phyloP scores from a whole-genome alignment of 1,284 basidiomycete genomes.

The Sparassis latifolia region DNA sequence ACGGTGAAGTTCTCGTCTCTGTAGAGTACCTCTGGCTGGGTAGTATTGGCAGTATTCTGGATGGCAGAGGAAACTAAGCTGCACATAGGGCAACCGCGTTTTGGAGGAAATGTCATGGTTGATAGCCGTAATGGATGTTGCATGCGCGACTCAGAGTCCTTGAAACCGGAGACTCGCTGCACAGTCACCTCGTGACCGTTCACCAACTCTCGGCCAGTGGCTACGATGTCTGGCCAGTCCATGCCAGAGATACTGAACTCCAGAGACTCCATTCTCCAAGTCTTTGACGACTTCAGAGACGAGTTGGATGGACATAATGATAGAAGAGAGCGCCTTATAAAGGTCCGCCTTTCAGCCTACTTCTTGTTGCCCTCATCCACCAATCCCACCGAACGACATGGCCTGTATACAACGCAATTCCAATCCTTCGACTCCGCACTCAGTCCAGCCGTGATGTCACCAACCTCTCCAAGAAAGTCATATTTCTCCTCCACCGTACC shows the following conservation, averaged over 20 bases:
- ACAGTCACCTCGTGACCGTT: background rate
- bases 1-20: conserved; percentile 69
- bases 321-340: conserved; percentile 77
- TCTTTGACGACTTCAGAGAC: conserved; percentile 57
- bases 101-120: conserved; percentile 49
- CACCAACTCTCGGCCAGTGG: background rate
- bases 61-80: conserved; percentile 55
- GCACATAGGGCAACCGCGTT: conserved; percentile 68
- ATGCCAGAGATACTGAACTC: conserved; percentile 6
- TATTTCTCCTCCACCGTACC: conserved; percentile 87
- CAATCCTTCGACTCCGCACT: background rate
- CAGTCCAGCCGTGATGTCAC: conserved; percentile 84
- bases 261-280: conserved; percentile 23
- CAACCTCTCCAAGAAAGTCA: conserved; percentile 89
- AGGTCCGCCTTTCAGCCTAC: conserved; percentile 38
- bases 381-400: background rate
- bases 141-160: background rate
- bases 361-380: conserved; percentile 6
- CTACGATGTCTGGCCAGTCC: conserved; percentile 4
- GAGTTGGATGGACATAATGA: conserved; percentile 74
- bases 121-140: background rate
- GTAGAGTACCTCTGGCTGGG: conserved; percentile 57
- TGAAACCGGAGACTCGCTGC: background rate
- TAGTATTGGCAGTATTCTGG: conserved; percentile 33
- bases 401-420: background rate